phyloP scores from a whole-genome alignment of 2,329 filamentous ascomycete species.

The Penicillium concentricum region DNA sequence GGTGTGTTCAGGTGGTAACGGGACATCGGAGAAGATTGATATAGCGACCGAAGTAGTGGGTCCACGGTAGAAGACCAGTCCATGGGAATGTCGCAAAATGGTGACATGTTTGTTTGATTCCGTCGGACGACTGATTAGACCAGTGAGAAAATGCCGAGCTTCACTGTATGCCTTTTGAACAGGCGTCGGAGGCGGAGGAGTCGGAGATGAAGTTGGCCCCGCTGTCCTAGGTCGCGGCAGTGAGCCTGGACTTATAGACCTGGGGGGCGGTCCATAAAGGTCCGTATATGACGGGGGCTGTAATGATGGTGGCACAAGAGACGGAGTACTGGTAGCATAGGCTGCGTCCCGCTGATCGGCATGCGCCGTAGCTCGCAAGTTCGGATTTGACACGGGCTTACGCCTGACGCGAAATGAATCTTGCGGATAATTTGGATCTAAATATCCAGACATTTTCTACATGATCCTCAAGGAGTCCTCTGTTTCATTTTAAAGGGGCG shows the following conservation, averaged over 20 bases:
- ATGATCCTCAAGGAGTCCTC: background rate
- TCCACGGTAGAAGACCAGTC: constrained; percentile 66
- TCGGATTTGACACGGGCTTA: constrained; percentile 26
- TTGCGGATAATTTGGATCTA: constrained; percentile 11
- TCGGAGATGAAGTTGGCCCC: constrained; percentile 5
- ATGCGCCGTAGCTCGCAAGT: constrained; percentile 18
- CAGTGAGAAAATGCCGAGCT: constrained; percentile 64
- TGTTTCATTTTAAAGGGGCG: background rate
- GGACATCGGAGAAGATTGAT: constrained; percentile 61
- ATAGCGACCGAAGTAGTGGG: constrained; percentile 63
- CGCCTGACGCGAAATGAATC: constrained; percentile 19
- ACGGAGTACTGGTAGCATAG: constrained; percentile 11
- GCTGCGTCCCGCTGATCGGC: constrained; percentile 9
- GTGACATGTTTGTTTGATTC: constrained; percentile 66
- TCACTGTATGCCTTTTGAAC: constrained; percentile 47
- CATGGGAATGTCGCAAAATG: constrained; percentile 65
- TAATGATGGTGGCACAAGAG: constrained; percentile 9
- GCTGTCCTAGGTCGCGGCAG: constrained; percentile 16
- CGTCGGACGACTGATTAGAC: constrained; percentile 61
- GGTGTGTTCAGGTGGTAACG: constrained; percentile 57
- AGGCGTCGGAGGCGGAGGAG: constrained; percentile 14
- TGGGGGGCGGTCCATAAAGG: constrained; percentile 14
- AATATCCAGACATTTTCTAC: constrained; percentile 15
- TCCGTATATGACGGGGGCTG: constrained; percentile 23
- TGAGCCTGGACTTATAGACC: background rate